These are phyloP conservation scores for Colletotrichum orbiculare DNA, from an alignment of 2,329 filamentous ascomycete species.

Conservation along the genomic window DNA sequence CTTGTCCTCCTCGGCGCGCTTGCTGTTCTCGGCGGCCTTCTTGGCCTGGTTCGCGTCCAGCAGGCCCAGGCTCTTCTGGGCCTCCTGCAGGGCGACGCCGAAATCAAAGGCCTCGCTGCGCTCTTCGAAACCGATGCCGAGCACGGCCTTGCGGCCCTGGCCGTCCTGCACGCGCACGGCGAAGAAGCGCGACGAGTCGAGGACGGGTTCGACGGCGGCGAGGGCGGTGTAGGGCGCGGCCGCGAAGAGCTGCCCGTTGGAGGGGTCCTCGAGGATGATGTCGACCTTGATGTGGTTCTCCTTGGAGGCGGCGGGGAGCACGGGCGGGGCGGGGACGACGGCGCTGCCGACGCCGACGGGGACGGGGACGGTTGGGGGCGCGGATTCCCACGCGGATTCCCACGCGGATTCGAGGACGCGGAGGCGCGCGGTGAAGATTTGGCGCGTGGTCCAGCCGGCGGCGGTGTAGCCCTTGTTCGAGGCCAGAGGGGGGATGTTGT, in stretches of 20 bases:
- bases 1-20: constrained; percentile 56
- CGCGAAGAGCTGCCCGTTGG: constrained; percentile 81
- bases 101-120: constrained; percentile 89
- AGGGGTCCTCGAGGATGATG: constrained; percentile 81
- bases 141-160: constrained; percentile 77
- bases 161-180: constrained; percentile 83
- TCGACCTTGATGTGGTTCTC: constrained; percentile 74
- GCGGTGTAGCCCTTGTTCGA: constrained; percentile 85
- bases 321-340: constrained; percentile 31
- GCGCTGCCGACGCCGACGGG: constrained; percentile 33
- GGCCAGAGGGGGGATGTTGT: constrained; percentile 84
- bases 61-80: constrained; percentile 75
- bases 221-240: constrained; percentile 80
- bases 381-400: constrained; percentile 52
- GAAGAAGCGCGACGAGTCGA: constrained; percentile 87
- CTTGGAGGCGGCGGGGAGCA: constrained; percentile 37
- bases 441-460: constrained; percentile 78
- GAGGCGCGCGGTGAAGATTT: constrained; percentile 88
- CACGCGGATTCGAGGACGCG: constrained; percentile 82
- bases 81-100: constrained; percentile 82
- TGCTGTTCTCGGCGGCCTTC: constrained; percentile 50
- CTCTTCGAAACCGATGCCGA: constrained; percentile 91
- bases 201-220: constrained; percentile 77
- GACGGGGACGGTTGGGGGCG: constrained; percentile 39
- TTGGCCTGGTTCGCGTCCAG: constrained; percentile 54